Conservation (phyloP, 2,329 filamentous ascomycete genomes). For the Cylindrodendrum hubeiense region DNA sequence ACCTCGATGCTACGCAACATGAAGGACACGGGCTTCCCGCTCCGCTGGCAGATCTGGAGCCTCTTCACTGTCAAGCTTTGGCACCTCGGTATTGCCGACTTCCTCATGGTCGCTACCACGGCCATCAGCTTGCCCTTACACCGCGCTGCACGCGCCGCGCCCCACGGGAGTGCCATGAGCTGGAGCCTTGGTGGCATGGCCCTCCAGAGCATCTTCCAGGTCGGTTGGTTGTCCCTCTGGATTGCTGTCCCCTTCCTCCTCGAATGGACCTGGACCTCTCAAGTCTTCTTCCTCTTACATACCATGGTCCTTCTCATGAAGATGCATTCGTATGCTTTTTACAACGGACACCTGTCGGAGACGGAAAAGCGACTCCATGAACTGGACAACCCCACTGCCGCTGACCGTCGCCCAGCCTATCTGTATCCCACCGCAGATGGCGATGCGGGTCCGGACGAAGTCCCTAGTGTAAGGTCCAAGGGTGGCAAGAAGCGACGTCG, state of each 20-base stretch:
- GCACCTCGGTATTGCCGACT: constrained; percentile 86
- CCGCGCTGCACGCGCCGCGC: constrained; percentile 68
- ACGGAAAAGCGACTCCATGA: constrained; percentile 83
- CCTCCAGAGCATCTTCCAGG: constrained; percentile 86
- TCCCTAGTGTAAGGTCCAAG: constrained; percentile 12
- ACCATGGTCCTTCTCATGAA: constrained; percentile 96
- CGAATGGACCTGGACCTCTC: constrained; percentile 96
- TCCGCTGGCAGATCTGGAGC: constrained; percentile 88
- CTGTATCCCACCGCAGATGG: constrained; percentile 76
- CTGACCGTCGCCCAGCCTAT: constrained; percentile 76
- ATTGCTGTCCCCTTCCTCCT: constrained; percentile 85
- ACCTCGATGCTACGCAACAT: constrained; percentile 94
- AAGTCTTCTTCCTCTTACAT: constrained; percentile 94
- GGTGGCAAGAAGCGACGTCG: constrained; percentile 41
- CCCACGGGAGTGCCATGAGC: constrained; percentile 66
- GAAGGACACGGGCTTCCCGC: constrained; percentile 90
- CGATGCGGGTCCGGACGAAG: constrained; percentile 54
- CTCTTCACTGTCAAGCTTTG: constrained; percentile 90
- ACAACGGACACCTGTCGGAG: constrained; percentile 94
- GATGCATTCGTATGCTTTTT: constrained; percentile 98
- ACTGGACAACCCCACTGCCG: constrained; percentile 78
- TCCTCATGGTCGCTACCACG: constrained; percentile 85
- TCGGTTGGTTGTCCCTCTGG: constrained; percentile 85
- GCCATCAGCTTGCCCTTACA: constrained; percentile 81
- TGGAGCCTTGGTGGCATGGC: constrained; percentile 85